Conservation (phyloP, 441 rosid genomes). For the Euphorbia schlechtendalii region DNA sequence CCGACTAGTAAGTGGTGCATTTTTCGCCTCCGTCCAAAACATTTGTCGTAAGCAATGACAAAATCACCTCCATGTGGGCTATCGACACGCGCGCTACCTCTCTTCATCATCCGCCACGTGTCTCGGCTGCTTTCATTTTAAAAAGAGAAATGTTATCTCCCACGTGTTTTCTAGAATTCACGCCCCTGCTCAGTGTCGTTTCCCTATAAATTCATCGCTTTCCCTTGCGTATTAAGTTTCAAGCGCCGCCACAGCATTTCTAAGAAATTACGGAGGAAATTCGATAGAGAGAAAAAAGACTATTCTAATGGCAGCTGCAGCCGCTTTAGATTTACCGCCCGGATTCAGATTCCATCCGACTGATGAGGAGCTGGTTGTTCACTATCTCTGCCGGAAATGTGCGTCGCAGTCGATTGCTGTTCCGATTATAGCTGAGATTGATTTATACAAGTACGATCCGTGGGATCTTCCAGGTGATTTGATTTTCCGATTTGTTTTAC, state of each 20-base stretch:
- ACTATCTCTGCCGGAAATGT: conserved; percentile 69
- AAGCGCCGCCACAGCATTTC: conserved; percentile 32
- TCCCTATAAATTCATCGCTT: conserved; percentile 47
- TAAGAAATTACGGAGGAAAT: too few relatives aligned
- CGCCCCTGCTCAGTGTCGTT: too few relatives aligned
- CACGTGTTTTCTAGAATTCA: conserved; percentile 50
- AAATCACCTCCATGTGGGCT: conserved; percentile 35
- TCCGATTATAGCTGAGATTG: conserved; percentile 72
- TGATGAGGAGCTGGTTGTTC: conserved; percentile 76
- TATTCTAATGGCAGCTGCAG: conserved; percentile 12
- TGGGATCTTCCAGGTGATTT: conserved; percentile 79
- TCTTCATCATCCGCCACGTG: conserved; percentile 55
- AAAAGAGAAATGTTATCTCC: conserved; percentile 25
- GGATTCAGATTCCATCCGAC: conserved; percentile 93
- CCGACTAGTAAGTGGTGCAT: conserved; percentile 10
- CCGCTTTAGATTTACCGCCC: conserved; percentile 49
- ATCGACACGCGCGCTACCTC: conserved; percentile 27
- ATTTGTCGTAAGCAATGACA: conserved; percentile 79
- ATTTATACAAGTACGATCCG: conserved; percentile 67
- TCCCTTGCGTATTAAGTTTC: conserved; percentile 47
- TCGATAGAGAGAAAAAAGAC: too few relatives aligned
- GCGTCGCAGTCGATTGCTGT: conserved; percentile 58
- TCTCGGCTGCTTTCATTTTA: conserved; percentile 14
- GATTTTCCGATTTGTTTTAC: background rate
- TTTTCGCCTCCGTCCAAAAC: conserved; percentile 45